Percentiles rank a stretch among this genome's conserved stretches.
These are phyloP conservation scores for Alternaria triticina DNA, from an alignment of 2,329 filamentous ascomycete genomes.

Conservation along the genomic window DNA sequence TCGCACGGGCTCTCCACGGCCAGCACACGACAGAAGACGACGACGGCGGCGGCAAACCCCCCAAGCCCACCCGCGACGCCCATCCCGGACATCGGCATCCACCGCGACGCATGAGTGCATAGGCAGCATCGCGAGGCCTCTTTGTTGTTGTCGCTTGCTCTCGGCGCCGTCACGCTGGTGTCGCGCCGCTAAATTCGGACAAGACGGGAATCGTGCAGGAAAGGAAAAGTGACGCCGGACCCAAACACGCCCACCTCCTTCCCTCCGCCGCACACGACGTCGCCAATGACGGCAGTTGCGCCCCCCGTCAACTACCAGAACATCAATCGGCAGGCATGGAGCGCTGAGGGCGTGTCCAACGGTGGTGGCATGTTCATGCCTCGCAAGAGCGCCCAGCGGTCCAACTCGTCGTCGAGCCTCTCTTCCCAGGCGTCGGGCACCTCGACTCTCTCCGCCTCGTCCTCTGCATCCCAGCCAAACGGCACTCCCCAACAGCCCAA, in stretches of 20 bases:
- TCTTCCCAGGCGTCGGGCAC: slow-evolving; percentile 67
- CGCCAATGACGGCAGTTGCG: slow-evolving; percentile 69
- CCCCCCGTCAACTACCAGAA: slow-evolving; percentile 69
- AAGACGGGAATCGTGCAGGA: slow-evolving; percentile 32
- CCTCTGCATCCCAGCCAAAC: slow-evolving; percentile 67
- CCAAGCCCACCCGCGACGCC: slow-evolving; percentile 1
- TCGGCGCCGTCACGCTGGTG: slow-evolving; percentile 35
- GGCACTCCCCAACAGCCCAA: slow-evolving; percentile 56
- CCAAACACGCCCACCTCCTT: slow-evolving; percentile 24
- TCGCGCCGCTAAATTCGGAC: slow-evolving; percentile 36
- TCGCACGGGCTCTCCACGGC: slow-evolving; percentile 41
- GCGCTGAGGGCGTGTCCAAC: slow-evolving; percentile 64
- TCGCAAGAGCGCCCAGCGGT: slow-evolving; percentile 82
- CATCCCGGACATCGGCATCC: slow-evolving; percentile 12
- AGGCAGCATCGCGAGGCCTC: slow-evolving; percentile 22
- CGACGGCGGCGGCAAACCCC: slow-evolving; percentile 19
- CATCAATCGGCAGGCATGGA: slow-evolving; percentile 67
- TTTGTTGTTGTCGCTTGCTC: slow-evolving; percentile 23
- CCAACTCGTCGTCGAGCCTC: slow-evolving; percentile 89
- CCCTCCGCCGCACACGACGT: slow-evolving; percentile 24
- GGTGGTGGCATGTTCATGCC: slow-evolving; percentile 81
- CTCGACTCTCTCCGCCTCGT: slow-evolving; percentile 64
- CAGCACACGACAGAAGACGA: slow-evolving; percentile 43
- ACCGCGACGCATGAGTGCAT: slow-evolving; percentile 37
- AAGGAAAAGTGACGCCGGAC: slow-evolving; percentile 38